A percentile compares a stretch with the other conserved stretches of the same genome.
Evolutionary conservation across 2,329 filamentous ascomycete species (phyloP).

Genomic region (Trichocomaceae sp.): DNA sequence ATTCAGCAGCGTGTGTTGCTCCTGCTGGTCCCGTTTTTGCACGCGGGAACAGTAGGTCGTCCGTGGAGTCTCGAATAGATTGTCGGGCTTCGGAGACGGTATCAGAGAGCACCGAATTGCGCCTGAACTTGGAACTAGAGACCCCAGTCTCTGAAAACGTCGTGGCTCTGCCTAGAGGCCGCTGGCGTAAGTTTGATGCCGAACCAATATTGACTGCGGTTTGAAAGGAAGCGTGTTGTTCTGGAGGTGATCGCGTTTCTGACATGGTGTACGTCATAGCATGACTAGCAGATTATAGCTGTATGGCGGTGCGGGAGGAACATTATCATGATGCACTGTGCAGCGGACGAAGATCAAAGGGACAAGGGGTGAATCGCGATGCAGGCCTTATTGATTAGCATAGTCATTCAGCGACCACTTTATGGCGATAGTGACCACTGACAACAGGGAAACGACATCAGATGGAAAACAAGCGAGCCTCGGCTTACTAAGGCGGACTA

Average conservation of each 20-base stretch:
- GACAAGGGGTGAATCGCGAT: neutral
- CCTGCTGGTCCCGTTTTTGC: constrained; percentile 29
- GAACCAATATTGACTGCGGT: constrained; percentile 13
- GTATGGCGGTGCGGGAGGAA: neutral
- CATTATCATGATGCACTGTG: neutral
- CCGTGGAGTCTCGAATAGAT: constrained; percentile 59
- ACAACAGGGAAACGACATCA: neutral
- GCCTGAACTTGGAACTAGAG: constrained; percentile 45
- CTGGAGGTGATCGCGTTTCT: constrained; percentile 17
- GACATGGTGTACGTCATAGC: constrained; percentile 16
- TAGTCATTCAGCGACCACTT: neutral
- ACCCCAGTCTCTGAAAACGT: constrained; percentile 30
- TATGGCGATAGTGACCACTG: no score
- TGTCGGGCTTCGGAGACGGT: constrained; percentile 61
- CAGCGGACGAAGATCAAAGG: neutral
- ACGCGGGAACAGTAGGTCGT: constrained; percentile 60
- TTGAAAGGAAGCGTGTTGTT: constrained; percentile 16
- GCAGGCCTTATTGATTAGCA: neutral
- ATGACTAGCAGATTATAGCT: neutral
- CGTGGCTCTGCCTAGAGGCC: constrained; percentile 29
- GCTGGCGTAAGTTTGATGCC: constrained; percentile 28
- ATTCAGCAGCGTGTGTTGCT: constrained; percentile 22
- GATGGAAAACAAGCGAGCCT: neutral
- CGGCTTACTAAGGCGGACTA: neutral
- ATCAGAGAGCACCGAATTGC: constrained; percentile 74